Evolutionary conservation across 305 asterid genomes (phyloP).

Genomic region (Fraxinus dipetala): DNA sequence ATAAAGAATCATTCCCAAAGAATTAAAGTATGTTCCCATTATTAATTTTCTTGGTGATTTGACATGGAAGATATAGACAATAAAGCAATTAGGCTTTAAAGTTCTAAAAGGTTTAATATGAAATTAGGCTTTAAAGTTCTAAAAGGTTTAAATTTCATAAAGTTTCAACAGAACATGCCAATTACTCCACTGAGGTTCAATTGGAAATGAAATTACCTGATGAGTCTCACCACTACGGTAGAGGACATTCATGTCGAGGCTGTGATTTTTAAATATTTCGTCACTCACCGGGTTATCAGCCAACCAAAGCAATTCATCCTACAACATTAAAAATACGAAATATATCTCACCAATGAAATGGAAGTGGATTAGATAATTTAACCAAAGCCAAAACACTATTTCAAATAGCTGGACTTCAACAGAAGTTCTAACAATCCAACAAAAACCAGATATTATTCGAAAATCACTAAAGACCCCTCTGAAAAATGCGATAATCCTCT

Average conservation of each 20-base stretch:
- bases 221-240: conserved; percentile 86
- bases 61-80: not conserved
- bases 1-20: not conserved
- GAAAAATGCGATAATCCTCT: not conserved
- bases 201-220: conserved; percentile 44
- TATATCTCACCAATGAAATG: conserved; percentile 8
- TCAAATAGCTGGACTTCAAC: not conserved
- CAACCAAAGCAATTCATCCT: conserved; percentile 96
- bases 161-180: not conserved
- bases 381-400: not conserved
- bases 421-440: not conserved
- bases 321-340: conserved; percentile 28
- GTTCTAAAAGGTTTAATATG: not conserved
- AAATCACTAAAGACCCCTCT: not conserved
- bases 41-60: not conserved
- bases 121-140: not conserved
- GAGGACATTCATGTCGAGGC: conserved; percentile 72
- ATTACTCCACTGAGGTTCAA: not conserved
- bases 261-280: conserved; percentile 50
- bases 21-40: not conserved
- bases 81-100: not conserved
- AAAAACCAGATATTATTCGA: conserved; percentile 3
- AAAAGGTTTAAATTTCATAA: not conserved
- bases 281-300: conserved; percentile 59
- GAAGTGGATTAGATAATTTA: not conserved